phyloP scores from a whole-genome alignment of 140 eudicot genomes.

The Oenanthe javanica region DNA sequence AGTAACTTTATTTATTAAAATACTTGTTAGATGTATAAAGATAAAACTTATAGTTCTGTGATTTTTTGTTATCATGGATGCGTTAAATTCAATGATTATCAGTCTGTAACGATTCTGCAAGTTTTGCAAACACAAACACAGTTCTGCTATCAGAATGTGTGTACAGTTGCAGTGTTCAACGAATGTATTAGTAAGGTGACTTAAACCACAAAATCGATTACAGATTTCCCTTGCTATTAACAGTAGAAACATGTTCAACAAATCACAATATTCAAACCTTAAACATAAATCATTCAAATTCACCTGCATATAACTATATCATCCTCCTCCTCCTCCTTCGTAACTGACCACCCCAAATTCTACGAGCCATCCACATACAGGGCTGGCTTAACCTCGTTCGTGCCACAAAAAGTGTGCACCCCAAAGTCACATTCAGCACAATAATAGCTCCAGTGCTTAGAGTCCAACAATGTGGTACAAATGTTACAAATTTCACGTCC shows the following conservation, averaged over 20 bases:
- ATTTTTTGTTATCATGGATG: background rate
- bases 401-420: constrained; percentile 53
- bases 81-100: background rate
- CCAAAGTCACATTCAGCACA: constrained; percentile 42
- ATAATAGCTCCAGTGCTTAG: constrained; percentile 42
- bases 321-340: background rate
- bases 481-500: constrained; percentile 29
- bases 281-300: background rate
- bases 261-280: background rate
- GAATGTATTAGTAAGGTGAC: background rate
- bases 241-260: background rate
- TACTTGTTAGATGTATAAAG: too few species aligned
- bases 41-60: background rate
- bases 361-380: constrained; percentile 31
- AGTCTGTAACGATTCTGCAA: background rate
- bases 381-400: constrained; percentile 50
- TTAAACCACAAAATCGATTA: background rate
- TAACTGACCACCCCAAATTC: background rate
- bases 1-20: too few species aligned
- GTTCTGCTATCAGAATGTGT: background rate
- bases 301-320: background rate
- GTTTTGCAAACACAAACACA: background rate
- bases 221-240: background rate
- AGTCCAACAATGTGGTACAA: constrained; percentile 35
- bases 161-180: background rate